phyloP scores from a whole-genome alignment of 1,139 yeast genomes.

The Blastobotrys illinoisensis region DNA sequence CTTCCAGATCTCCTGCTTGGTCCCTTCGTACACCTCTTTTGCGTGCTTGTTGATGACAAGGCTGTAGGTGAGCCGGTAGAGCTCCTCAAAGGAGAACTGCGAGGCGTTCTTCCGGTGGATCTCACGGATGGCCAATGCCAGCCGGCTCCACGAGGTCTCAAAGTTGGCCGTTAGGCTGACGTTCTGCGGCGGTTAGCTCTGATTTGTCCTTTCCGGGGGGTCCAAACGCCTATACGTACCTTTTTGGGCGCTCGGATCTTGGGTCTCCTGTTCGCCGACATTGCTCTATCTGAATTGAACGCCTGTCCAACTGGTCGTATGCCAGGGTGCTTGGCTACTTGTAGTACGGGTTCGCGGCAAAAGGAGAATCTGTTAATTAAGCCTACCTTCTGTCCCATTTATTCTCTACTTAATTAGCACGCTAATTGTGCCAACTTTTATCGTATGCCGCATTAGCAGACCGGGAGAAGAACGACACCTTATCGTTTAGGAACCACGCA shows the following conservation, averaged over 20 bases:
- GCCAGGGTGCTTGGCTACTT: neutral
- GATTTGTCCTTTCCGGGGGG: neutral
- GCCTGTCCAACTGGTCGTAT: neutral
- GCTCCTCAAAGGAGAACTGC: slow-evolving; percentile 72
- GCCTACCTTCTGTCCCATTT: neutral
- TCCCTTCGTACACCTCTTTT: slow-evolving; percentile 59
- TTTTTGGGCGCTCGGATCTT: slow-evolving; percentile 73
- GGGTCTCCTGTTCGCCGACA: slow-evolving; percentile 37
- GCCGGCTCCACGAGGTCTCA: slow-evolving; percentile 62
- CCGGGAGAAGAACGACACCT: neutral
- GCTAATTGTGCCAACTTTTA: neutral
- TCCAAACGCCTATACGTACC: slow-evolving; percentile 30
- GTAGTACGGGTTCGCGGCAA: neutral
- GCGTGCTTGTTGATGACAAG: slow-evolving; percentile 75
- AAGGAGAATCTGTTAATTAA: neutral
- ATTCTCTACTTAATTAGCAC: neutral
- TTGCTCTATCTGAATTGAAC: neutral
- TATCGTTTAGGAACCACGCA: slow-evolving; percentile 1
- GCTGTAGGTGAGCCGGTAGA: slow-evolving; percentile 77
- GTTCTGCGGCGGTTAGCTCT: slow-evolving; percentile 2
- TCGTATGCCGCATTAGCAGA: neutral
- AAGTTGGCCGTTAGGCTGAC: slow-evolving; percentile 44
- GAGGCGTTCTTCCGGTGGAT: slow-evolving; percentile 74
- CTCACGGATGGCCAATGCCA: slow-evolving; percentile 70
- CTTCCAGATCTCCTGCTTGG: slow-evolving; percentile 44